phyloP scores from a whole-genome alignment of 2,329 filamentous ascomycete species.

The Bipolaris gigantea region DNA sequence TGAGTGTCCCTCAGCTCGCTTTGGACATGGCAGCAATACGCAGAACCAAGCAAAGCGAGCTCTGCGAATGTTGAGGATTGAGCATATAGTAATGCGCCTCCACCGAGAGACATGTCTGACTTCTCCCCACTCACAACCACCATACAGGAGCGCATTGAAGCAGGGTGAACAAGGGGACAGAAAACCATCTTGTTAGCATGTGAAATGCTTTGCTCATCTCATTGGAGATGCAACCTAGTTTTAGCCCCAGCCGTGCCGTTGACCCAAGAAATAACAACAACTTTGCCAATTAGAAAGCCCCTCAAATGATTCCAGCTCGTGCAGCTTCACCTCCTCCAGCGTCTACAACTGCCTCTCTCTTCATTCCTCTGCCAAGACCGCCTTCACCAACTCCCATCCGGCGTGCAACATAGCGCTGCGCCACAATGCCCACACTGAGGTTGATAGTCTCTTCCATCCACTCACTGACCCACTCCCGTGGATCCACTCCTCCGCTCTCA shows the following conservation, averaged over 20 bases:
- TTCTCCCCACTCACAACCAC: background rate
- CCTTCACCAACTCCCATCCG: conserved; percentile 95
- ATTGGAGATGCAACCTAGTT: background rate
- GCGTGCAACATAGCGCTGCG: conserved; percentile 91
- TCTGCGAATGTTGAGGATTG: background rate
- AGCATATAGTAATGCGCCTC: background rate
- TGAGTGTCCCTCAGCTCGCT: background rate
- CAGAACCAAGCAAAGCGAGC: background rate
- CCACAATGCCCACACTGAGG: conserved; percentile 79
- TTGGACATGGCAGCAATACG: background rate
- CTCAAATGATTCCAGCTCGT: conserved; percentile 51
- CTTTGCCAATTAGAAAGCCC: background rate
- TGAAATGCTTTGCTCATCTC: conserved; percentile 3
- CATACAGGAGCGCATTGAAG: background rate
- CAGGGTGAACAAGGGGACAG: background rate
- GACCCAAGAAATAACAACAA: conserved; percentile 5
- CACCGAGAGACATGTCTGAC: background rate
- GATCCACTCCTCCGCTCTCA: conserved; percentile 73
- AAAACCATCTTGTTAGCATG: conserved; percentile 1
- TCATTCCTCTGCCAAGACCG: conserved; percentile 62
- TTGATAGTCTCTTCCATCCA: conserved; percentile 90
- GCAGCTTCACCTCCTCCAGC: conserved; percentile 63
- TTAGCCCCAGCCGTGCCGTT: conserved; percentile 3
- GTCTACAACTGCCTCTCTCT: conserved; percentile 58
- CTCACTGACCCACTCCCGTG: conserved; percentile 94